Percentiles rank a stretch among this genome's conserved stretches.
These are phyloP conservation scores for Backusella circina DNA, from an alignment of 192 early-diverging fungal genomes.

Conservation along the genomic window DNA sequence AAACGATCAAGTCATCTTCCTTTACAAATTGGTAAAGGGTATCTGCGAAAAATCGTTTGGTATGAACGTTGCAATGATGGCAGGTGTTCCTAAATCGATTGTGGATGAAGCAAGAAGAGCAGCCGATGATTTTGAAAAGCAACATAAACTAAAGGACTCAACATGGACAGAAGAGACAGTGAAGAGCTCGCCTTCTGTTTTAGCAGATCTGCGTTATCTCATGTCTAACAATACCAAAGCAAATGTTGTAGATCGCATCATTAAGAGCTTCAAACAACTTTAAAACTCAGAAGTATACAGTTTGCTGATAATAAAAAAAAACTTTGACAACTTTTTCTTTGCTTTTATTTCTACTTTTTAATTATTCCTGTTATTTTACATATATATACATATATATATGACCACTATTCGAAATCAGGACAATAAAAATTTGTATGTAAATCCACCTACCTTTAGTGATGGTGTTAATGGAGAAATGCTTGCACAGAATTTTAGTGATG, in stretches of 20 bases:
- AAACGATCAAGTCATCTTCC: slow-evolving; percentile 85
- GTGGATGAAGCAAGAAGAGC: slow-evolving; percentile 67
- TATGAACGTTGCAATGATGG: slow-evolving; percentile 99
- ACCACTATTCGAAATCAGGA: too few species aligned
- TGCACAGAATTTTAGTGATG: too few species aligned
- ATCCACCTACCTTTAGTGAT: neutral
- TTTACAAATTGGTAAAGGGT: slow-evolving; percentile 87
- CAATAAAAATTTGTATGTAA: neutral
- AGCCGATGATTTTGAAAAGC: slow-evolving; percentile 72
- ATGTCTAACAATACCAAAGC: neutral
- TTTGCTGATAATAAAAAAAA: neutral
- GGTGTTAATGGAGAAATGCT: neutral
- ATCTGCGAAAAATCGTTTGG: slow-evolving; percentile 92
- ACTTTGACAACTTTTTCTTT: neutral
- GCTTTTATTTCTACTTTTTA: neutral
- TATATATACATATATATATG: too few species aligned
- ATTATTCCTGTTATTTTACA: too few species aligned
- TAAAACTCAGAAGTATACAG: neutral
- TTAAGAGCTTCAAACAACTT: neutral
- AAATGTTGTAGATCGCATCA: neutral
- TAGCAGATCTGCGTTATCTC: neutral
- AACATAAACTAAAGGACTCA: neutral
- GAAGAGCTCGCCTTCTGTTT: neutral
- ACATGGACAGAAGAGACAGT: neutral
- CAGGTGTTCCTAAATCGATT: slow-evolving; percentile 74